Evolutionary conservation across 2,329 filamentous ascomycete genomes (phyloP).

Genomic region (Juglanconis sp.): DNA sequence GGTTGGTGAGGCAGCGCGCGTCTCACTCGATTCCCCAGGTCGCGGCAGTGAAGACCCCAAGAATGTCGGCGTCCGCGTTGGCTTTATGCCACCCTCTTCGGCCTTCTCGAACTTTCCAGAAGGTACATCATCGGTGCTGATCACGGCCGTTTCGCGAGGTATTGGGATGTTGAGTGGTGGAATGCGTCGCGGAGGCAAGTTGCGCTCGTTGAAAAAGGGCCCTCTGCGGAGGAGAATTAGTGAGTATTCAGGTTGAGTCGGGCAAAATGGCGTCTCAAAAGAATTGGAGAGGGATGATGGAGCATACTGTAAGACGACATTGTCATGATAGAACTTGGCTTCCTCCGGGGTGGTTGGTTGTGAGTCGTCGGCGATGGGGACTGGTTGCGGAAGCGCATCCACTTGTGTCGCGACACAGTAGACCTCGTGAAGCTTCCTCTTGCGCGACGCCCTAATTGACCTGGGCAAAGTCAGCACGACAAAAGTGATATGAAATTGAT

Average conservation of each 20-base stretch:
- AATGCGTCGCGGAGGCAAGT: constrained; percentile 19
- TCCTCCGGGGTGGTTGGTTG: constrained; percentile 49
- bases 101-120: not conserved
- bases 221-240: constrained; percentile 22
- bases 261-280: constrained; percentile 20
- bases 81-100: not conserved
- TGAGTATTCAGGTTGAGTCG: constrained; percentile 16
- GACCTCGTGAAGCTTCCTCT: constrained; percentile 86
- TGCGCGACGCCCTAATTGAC: constrained; percentile 76
- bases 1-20: constrained; percentile 4
- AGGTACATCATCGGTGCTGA: not conserved
- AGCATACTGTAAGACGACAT: constrained; percentile 60
- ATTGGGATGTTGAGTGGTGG: constrained; percentile 10
- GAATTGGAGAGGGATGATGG: constrained; percentile 17
- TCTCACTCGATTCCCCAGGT: not conserved
- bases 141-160: not conserved
- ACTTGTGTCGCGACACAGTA: constrained; percentile 74
- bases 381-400: constrained; percentile 57
- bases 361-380: constrained; percentile 56
- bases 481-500: constrained; percentile 43
- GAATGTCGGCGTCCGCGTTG: not conserved
- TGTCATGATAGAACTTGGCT: constrained; percentile 53
- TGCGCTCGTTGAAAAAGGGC: constrained; percentile 18
- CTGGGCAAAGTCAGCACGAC: constrained; percentile 47
- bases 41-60: not conserved